These are phyloP conservation scores for Tetrahymena malaccensis DNA, from an alignment of 73 alveolate species.

Conservation along the genomic window DNA sequence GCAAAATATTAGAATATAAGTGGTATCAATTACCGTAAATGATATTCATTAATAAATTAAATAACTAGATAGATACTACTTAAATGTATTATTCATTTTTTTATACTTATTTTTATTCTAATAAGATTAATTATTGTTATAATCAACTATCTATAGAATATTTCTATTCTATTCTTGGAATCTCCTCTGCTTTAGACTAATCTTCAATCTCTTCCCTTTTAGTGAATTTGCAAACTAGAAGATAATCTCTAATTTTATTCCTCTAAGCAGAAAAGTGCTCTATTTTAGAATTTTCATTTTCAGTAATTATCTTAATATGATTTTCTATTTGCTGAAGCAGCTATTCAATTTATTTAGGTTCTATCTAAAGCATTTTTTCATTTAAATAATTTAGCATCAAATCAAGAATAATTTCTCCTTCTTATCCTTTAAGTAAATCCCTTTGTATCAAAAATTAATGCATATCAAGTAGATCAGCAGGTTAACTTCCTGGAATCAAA, in stretches of 20 bases:
- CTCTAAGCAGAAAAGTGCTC: not conserved
- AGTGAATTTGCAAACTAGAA: not conserved
- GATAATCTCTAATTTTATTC: not conserved
- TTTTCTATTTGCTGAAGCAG: not conserved
- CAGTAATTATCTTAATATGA: not conserved
- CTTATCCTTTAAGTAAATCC: not conserved
- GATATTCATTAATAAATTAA: too few relatives aligned
- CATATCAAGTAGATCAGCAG: not conserved
- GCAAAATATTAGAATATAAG: not conserved
- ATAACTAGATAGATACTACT: not conserved
- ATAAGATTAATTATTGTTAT: not conserved
- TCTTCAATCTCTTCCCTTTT: not conserved
- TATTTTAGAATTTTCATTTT: not conserved
- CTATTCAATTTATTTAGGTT: not conserved
- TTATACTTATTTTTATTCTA: too few relatives aligned
- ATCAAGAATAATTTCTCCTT: not conserved
- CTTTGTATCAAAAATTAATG: not conserved
- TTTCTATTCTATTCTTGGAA: not conserved
- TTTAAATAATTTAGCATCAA: not conserved
- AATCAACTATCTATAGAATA: not conserved
- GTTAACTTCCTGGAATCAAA: not conserved
- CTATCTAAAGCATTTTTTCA: not conserved
- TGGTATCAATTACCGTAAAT: not conserved
- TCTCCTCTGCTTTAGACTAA: not conserved
- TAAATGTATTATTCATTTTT: too few relatives aligned